A percentile compares a stretch with the other conserved stretches of the same genome.
phyloP scores from a whole-genome alignment of 148 eudicot species.

The Rhododendron simsii region DNA sequence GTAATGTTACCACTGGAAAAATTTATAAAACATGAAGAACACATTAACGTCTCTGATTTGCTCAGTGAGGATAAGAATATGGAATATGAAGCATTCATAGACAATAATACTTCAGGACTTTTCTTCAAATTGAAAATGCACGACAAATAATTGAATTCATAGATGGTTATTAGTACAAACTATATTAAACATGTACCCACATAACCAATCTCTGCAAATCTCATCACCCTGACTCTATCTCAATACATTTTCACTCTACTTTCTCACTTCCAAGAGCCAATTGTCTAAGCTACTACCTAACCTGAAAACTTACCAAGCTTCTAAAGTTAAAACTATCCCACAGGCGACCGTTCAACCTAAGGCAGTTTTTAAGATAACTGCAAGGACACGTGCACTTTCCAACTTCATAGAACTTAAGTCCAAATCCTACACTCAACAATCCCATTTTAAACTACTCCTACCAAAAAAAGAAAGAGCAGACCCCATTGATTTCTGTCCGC shows the following conservation, averaged over 20 bases:
- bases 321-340: background rate
- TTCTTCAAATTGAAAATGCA: background rate
- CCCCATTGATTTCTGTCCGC: too few relatives aligned
- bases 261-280: background rate
- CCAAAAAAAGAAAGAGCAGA: too few relatives aligned
- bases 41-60: background rate
- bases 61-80: background rate
- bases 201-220: background rate
- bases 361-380: background rate
- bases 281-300: background rate
- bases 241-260: background rate
- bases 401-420: background rate
- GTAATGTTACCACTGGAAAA: background rate
- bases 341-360: background rate
- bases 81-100: background rate
- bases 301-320: background rate
- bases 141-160: background rate
- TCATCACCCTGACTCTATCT: background rate
- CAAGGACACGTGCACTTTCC: background rate
- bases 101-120: background rate
- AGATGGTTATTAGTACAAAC: background rate
- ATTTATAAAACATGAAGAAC: background rate
- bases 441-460: background rate
- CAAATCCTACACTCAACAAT: background rate
- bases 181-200: background rate